phyloP scores from a whole-genome alignment of 129 eudicot species.

The Apium graveolens region DNA sequence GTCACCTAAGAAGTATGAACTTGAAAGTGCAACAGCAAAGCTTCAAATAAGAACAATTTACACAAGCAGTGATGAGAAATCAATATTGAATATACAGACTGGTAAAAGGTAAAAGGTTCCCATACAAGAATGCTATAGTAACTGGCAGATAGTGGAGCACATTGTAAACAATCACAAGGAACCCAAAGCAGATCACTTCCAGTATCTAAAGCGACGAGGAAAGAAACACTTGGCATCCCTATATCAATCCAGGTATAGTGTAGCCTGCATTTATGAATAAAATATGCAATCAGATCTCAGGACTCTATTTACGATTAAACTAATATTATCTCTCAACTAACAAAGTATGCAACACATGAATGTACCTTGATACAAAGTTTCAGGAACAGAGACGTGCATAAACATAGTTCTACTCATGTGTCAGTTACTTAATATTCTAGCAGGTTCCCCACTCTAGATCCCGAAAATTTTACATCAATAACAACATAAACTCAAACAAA shows the following conservation, averaged over 20 bases:
- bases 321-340: background rate
- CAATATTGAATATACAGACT: background rate
- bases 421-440: background rate
- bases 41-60: background rate
- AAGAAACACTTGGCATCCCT: constrained; percentile 92
- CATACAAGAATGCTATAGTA: constrained; percentile 59
- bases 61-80: background rate
- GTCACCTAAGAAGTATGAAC: background rate
- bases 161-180: constrained; percentile 89
- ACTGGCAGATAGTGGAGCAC: constrained; percentile 86
- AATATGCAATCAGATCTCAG: constrained; percentile 2
- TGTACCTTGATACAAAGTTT: background rate
- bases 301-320: background rate
- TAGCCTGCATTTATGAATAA: constrained; percentile 40
- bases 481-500: background rate
- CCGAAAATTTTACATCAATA: background rate
- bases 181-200: constrained; percentile 97
- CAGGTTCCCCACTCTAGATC: background rate
- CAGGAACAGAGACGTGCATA: background rate
- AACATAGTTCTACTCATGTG: background rate
- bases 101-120: constrained; percentile 12
- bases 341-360: background rate
- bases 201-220: constrained; percentile 89
- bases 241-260: constrained; percentile 93
- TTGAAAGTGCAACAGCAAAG: background rate